Evolutionary conservation across 768 basidiomycete species (phyloP).

Genomic region (Coprinopsis strossmayeri): DNA sequence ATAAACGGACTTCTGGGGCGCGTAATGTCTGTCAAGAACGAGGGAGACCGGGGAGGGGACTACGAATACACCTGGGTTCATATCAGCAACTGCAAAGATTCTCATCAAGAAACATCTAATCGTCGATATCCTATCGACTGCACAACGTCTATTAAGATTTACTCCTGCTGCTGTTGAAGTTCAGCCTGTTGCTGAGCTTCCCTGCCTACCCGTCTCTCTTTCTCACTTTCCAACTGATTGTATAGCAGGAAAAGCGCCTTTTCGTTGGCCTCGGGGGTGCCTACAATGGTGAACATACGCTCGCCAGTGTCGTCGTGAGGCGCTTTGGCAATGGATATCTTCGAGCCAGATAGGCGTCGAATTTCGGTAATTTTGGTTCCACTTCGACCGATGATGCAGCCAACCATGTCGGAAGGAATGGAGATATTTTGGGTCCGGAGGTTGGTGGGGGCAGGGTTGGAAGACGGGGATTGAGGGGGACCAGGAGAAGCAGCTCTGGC

Average conservation of each 20-base stretch:
- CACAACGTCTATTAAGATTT: background rate
- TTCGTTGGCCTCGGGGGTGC: slow-evolving; percentile 94
- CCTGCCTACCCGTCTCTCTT: slow-evolving; percentile 85
- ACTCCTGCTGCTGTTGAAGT: slow-evolving; percentile 34
- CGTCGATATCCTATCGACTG: background rate
- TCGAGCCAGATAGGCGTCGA: slow-evolving; percentile 93
- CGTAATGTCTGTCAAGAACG: slow-evolving; percentile 8
- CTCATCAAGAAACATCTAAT: slow-evolving; percentile 10
- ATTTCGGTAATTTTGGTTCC: slow-evolving; percentile 99
- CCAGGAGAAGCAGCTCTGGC: slow-evolving; percentile 40
- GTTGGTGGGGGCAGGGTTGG: slow-evolving; percentile 62
- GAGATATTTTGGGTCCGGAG: slow-evolving; percentile 98
- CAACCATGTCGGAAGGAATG: slow-evolving; percentile 99
- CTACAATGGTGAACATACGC: slow-evolving; percentile 98
- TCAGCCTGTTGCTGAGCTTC: slow-evolving; percentile 77
- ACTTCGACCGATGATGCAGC: slow-evolving; percentile 91
- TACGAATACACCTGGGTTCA: slow-evolving; percentile 10
- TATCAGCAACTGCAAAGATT: slow-evolving; percentile 10
- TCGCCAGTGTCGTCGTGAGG: slow-evolving; percentile 99
- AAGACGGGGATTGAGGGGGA: slow-evolving; percentile 37
- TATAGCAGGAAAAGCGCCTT: slow-evolving; percentile 97
- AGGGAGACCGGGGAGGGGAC: background rate
- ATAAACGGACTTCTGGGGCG: slow-evolving; percentile 3
- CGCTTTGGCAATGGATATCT: slow-evolving; percentile 97
- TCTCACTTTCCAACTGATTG: slow-evolving; percentile 95